These are phyloP conservation scores for Tympanopsis confertula DNA, from an alignment of 2,329 filamentous ascomycete genomes.

Conservation along the genomic window DNA sequence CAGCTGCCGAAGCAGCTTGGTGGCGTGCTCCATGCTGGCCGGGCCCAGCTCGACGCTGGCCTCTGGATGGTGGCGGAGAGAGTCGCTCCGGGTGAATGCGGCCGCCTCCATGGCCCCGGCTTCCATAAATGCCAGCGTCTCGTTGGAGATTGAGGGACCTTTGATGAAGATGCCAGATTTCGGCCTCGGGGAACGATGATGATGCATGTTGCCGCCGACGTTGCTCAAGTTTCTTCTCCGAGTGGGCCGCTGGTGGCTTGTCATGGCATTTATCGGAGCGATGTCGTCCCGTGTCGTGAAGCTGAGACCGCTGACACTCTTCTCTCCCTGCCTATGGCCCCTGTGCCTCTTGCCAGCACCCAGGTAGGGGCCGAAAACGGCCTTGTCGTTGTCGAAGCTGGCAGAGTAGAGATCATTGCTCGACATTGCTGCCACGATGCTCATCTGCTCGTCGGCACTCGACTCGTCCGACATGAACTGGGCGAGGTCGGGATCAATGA, in stretches of 20 bases:
- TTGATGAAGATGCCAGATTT: conserved; percentile 42
- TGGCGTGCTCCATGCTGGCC: conserved; percentile 79
- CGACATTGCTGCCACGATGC: conserved; percentile 68
- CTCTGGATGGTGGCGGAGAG: conserved; percentile 63
- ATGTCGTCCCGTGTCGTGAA: conserved; percentile 55
- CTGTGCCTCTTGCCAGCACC: conserved; percentile 67
- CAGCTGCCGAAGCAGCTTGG: conserved; percentile 72
- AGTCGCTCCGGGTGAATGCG: conserved; percentile 62
- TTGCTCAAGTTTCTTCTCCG: conserved; percentile 76
- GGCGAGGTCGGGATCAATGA: conserved; percentile 91
- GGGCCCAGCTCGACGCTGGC: conserved; percentile 76
- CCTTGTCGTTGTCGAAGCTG: conserved; percentile 63
- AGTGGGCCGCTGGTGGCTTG: conserved; percentile 48
- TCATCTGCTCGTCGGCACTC: conserved; percentile 84
- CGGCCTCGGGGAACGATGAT: conserved; percentile 63
- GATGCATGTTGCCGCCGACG: conserved; percentile 57
- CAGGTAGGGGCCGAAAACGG: conserved; percentile 61
- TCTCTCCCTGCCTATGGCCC: conserved; percentile 53
- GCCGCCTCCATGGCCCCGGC: conserved; percentile 27
- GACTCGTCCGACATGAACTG: conserved; percentile 94
- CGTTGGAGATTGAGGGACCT: conserved; percentile 37
- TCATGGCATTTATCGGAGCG: conserved; percentile 50
- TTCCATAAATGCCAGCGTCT: conserved; percentile 37
- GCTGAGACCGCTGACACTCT: conserved; percentile 61
- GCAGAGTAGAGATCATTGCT: conserved; percentile 50